Evolutionary conservation across 108 stramenopile genomes (phyloP), one percentile per base, ranked within the genome.

Genomic region (Mayamaea pseudoterrestris): DNA sequence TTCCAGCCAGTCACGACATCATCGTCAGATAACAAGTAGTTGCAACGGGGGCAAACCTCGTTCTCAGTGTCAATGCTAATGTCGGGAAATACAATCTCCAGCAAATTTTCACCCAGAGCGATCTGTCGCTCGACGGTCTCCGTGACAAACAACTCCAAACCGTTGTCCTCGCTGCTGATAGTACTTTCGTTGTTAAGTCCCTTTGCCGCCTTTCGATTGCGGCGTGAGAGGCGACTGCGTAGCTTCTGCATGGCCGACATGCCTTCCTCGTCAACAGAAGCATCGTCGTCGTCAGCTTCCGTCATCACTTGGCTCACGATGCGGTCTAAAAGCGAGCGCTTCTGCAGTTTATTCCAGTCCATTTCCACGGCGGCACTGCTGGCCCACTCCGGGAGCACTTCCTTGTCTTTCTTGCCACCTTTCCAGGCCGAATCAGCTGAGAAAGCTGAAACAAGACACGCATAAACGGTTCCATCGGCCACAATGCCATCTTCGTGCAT

Each of bases 401-500:
- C 75, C 14, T 60, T 70, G 12, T 78, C 71, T 49, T 77, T 74
- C 0, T 63, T 62, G 12, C 58, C 60, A 30, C 73, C 65, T 36
- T 80, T 78, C 81, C 81, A 85, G 24, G 83, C 75, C 31, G 61
- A 75, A 37, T 85, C 76, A 7, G 73, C 72, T 7, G 80, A 81
- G 52, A 87, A 87, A 6, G 85, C 85, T 16, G 79, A 65, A 20
- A 87, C 85, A n/a, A 87, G 52, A 58, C 76, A 81, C 7, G 79
- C 78, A 60, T 87, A 87, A 2, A 87, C 85, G 3, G 81, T 76
- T 3, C 80, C 79, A 54, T 87, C 85, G 2, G 85, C 85, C 16
- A 82, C 85, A 60, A 87, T 81, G 8, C 85, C 85, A 64, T 87
- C 85, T 48, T 80, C 76, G 57, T 87, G 85, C 85, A 87, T 87